These are phyloP conservation scores for Penicillium robsamsonii DNA, from an alignment of 495 filamentous ascomycete species.

Conservation along the genomic window DNA sequence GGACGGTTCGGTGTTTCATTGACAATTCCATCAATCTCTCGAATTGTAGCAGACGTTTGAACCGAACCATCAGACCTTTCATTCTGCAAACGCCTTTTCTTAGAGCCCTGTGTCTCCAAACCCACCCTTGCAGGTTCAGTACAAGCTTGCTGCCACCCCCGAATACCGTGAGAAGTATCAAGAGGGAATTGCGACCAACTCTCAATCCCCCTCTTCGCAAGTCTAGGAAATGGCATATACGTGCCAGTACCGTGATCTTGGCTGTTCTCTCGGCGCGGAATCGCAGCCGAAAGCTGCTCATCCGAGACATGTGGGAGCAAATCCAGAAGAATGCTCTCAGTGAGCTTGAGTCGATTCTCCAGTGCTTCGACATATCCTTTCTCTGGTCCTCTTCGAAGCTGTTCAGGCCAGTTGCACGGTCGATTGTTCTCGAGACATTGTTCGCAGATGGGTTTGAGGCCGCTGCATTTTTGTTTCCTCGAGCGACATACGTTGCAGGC, in stretches of 20 bases:
- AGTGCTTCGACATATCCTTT: conserved; percentile 43
- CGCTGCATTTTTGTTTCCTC: conserved; percentile 41
- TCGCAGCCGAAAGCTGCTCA: conserved; percentile 24
- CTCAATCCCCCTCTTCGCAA: conserved; percentile 33
- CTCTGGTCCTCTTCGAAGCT: conserved; percentile 38
- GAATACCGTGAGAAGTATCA: conserved; percentile 31
- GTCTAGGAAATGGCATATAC: conserved; percentile 27
- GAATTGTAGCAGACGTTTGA: not conserved
- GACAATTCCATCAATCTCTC: not conserved
- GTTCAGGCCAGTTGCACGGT: conserved; percentile 41
- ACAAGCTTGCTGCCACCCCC: conserved; percentile 38
- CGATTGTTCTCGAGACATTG: conserved; percentile 39
- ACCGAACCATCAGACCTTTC: not conserved
- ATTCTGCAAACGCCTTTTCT: conserved; percentile 1
- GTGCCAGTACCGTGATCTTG: not conserved
- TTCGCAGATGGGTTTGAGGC: conserved; percentile 34
- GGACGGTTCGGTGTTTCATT: not conserved
- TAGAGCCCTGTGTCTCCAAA: not conserved
- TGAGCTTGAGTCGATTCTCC: conserved; percentile 40
- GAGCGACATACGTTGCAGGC: conserved; percentile 41
- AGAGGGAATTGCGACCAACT: conserved; percentile 39
- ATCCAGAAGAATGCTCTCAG: conserved; percentile 34
- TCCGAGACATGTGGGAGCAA: conserved; percentile 34
- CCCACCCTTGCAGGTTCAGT: not conserved
- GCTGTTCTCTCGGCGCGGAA: conserved; percentile 8